Conservation (phyloP, 257 asterid species). For the Solanum appendiculatum region DNA sequence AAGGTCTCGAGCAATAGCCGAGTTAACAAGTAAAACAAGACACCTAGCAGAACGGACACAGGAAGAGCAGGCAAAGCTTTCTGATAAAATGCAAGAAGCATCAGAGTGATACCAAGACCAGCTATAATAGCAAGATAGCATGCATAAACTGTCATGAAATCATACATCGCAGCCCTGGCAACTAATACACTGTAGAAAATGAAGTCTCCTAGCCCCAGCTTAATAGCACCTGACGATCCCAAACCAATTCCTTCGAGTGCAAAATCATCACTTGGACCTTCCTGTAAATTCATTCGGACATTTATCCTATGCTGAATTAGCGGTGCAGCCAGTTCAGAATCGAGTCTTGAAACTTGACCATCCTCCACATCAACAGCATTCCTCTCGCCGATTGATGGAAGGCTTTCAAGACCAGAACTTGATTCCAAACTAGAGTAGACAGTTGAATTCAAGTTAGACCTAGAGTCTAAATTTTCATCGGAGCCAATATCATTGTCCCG, state of each 20-base stretch:
- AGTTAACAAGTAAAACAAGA: slow-evolving; percentile 70
- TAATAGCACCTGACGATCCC: slow-evolving; percentile 90
- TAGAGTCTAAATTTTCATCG: slow-evolving; percentile 9
- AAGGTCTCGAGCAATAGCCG: slow-evolving; percentile 76
- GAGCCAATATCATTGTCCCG: slow-evolving; percentile 10
- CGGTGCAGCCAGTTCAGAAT: slow-evolving; percentile 68
- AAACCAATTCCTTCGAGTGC: slow-evolving; percentile 80
- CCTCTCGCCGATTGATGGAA: slow-evolving; percentile 13
- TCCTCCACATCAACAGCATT: slow-evolving; percentile 31
- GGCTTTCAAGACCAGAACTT: background rate
- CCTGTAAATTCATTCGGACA: slow-evolving; percentile 35
- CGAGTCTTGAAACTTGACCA: slow-evolving; percentile 21
- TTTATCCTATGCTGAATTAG: slow-evolving; percentile 51
- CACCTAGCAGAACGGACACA: slow-evolving; percentile 75
- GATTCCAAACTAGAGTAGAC: background rate
- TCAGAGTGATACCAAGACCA: slow-evolving; percentile 80
- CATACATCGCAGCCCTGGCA: slow-evolving; percentile 96
- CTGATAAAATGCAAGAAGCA: slow-evolving; percentile 77
- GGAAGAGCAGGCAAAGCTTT: slow-evolving; percentile 99
- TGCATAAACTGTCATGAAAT: slow-evolving; percentile 90
- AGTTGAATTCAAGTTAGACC: slow-evolving; percentile 5
- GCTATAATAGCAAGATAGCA: slow-evolving; percentile 93
- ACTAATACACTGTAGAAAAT: slow-evolving; percentile 92
- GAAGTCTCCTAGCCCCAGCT: slow-evolving; percentile 93
- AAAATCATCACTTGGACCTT: slow-evolving; percentile 33